These are phyloP conservation scores for Teunomyces lycoperdinae DNA, from an alignment of 805 yeast genomes.

Conservation along the genomic window DNA sequence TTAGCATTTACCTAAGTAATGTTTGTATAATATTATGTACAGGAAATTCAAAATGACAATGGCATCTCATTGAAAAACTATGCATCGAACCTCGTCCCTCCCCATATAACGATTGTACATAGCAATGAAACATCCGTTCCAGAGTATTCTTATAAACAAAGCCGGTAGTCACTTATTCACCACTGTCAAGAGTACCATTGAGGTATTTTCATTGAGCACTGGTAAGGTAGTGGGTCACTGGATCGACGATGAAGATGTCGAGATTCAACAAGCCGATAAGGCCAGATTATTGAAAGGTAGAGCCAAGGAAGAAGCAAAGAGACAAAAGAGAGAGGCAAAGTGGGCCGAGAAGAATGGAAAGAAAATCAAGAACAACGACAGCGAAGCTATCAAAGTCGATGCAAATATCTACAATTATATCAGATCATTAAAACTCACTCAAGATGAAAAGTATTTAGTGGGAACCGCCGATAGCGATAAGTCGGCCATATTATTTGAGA, in stretches of 20 bases:
- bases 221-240: conserved; percentile 55
- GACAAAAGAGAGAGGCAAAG: conserved; percentile 24
- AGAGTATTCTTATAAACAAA: conserved; percentile 46
- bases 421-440: conserved; percentile 55
- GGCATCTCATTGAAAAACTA: conserved; percentile 3
- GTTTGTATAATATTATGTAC: background rate
- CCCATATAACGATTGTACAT: background rate
- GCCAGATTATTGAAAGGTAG: conserved; percentile 2
- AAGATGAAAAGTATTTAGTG: conserved; percentile 51
- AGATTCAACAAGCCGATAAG: conserved; percentile 1
- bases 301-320: conserved; percentile 36
- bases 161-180: conserved; percentile 51
- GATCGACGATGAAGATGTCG: conserved; percentile 56
- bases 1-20: background rate
- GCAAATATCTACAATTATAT: conserved; percentile 65
- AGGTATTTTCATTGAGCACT: conserved; percentile 42
- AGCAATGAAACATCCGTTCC: conserved; percentile 69
- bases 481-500: conserved; percentile 60
- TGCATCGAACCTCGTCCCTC: conserved; percentile 1
- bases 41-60: background rate
- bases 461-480: conserved; percentile 83
- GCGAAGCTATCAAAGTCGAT: conserved; percentile 26
- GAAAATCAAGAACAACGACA: conserved; percentile 28
- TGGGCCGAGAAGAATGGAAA: conserved; percentile 19
- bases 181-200: conserved; percentile 57